Conservation (phyloP, 768 basidiomycete species). For the Leccinum barrowsii region DNA sequence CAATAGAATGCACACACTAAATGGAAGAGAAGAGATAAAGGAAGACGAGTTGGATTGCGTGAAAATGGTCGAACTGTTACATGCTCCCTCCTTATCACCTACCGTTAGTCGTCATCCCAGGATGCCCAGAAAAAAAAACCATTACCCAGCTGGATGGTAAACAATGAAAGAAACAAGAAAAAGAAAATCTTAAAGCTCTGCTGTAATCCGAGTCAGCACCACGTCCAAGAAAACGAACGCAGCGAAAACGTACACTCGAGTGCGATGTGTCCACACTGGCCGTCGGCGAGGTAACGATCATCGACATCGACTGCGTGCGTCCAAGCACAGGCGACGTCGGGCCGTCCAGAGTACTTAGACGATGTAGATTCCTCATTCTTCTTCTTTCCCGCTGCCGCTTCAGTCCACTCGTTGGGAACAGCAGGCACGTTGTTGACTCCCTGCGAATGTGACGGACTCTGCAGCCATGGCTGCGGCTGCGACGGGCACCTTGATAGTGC, state of each 20-base stretch:
- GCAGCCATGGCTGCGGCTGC: background rate
- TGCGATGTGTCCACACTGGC: conserved; percentile 5
- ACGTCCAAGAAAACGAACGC: background rate
- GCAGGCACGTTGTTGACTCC: background rate
- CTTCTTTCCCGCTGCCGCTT: background rate
- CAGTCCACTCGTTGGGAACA: background rate
- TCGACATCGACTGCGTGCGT: conserved; percentile 29
- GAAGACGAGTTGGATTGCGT: conserved; percentile 5
- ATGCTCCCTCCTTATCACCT: conserved; percentile 4
- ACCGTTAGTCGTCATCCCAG: background rate
- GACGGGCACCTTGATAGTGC: conserved; percentile 3
- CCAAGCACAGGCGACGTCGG: conserved; percentile 17
- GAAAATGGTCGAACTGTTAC: conserved; percentile 16
- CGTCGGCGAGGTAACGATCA: conserved; percentile 15
- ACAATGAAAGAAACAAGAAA: background rate
- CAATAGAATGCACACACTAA: background rate
- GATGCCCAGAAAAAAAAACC: background rate
- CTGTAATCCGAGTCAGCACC: conserved; percentile 8
- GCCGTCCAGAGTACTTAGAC: background rate
- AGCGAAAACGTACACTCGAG: conserved; percentile 9
- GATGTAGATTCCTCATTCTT: background rate
- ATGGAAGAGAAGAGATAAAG: background rate
- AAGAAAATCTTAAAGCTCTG: conserved; percentile 19
- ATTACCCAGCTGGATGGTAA: background rate
- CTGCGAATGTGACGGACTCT: conserved; percentile 2